phyloP scores from a whole-genome alignment of 2,329 filamentous ascomycete species.

The Xylaria sp. region DNA sequence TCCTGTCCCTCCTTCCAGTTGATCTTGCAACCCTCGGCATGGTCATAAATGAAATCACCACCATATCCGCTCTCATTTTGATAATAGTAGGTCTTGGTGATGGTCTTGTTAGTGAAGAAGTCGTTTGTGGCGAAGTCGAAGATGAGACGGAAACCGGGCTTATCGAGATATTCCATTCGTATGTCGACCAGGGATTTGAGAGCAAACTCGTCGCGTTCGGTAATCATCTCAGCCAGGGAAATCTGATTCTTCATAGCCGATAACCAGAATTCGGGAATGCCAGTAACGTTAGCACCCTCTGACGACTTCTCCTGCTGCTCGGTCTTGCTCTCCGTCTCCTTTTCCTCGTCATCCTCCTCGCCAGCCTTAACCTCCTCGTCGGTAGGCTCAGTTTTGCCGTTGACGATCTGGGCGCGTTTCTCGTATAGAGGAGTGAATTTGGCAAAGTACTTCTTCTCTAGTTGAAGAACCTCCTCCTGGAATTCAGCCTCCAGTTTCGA shows the following conservation, averaged over 20 bases:
- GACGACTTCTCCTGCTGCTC: constrained; percentile 66
- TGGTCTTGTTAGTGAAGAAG: constrained; percentile 95
- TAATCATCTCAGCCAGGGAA: constrained; percentile 97
- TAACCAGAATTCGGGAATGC: constrained; percentile 99
- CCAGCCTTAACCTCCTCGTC: constrained; percentile 88
- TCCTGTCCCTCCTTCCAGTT: constrained; percentile 96
- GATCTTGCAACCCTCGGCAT: constrained; percentile 97
- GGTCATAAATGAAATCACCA: constrained; percentile 99
- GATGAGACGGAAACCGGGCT: constrained; percentile 96
- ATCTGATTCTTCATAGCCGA: constrained; percentile 99
- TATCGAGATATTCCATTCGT: constrained; percentile 99
- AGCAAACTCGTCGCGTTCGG: constrained; percentile 93
- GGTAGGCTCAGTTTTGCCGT: constrained; percentile 85
- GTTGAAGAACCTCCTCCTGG: constrained; percentile 95
- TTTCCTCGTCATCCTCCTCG: constrained; percentile 77
- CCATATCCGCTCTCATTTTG: constrained; percentile 98
- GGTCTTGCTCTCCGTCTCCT: constrained; percentile 60
- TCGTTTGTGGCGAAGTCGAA: constrained; percentile 97
- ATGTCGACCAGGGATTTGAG: constrained; percentile 91
- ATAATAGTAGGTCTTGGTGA: constrained; percentile 99
- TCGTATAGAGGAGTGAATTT: constrained; percentile 98
- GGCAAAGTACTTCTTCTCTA: constrained; percentile 99
- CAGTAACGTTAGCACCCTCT: constrained; percentile 67
- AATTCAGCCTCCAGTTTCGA: constrained; percentile 98
- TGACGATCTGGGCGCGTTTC: constrained; percentile 93